Conservation (phyloP, 352 stramenopile genomes). For the Pythium vanterpoolii region DNA sequence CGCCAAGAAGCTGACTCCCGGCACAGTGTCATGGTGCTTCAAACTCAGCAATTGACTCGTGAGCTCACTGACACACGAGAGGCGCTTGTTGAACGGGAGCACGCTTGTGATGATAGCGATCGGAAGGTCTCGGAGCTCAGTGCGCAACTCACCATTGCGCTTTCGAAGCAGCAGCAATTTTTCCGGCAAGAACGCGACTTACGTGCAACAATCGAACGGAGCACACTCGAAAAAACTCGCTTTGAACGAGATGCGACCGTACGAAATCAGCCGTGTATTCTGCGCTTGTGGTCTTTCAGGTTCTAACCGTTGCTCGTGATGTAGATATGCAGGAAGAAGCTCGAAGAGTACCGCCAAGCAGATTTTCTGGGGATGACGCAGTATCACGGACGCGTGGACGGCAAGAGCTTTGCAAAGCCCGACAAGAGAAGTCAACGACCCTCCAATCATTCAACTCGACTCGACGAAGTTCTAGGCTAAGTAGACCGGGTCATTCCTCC, state of each 20-base stretch:
- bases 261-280: background rate
- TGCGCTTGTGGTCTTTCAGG: background rate
- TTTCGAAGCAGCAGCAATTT: constrained; percentile 75
- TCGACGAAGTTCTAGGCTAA: constrained; percentile 17
- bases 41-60: constrained; percentile 53
- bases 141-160: constrained; percentile 53
- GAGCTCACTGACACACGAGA: constrained; percentile 60
- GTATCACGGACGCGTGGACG: constrained; percentile 3
- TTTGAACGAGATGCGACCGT: constrained; percentile 63
- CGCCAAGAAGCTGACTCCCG: constrained; percentile 50
- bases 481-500: too few species aligned
- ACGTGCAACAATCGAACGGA: constrained; percentile 47
- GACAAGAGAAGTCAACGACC: constrained; percentile 6
- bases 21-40: constrained; percentile 35
- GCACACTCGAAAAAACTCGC: constrained; percentile 59
- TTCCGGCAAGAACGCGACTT: constrained; percentile 70
- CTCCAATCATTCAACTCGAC: constrained; percentile 11
- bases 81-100: constrained; percentile 52
- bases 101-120: constrained; percentile 63
- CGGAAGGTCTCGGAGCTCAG: constrained; percentile 66
- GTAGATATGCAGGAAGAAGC: constrained; percentile 19
- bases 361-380: constrained; percentile 16
- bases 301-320: background rate
- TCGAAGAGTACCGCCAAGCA: constrained; percentile 40
- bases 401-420: background rate